Base-by-base conservation (phyloP, 2,329 filamentous ascomycete species). In the Verticillium longisporum region DNA sequence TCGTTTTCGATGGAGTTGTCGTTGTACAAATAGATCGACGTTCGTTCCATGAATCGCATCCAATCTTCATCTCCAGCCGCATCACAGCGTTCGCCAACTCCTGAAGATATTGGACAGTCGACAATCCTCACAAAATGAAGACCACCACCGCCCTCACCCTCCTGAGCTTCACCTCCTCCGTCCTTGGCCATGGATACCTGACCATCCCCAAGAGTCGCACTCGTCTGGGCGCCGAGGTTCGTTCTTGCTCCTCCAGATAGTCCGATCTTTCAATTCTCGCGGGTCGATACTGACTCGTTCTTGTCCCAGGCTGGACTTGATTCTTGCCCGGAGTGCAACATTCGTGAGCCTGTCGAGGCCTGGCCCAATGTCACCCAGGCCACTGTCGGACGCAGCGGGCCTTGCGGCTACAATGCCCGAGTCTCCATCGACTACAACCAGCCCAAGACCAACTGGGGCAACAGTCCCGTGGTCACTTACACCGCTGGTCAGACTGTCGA, bases 391-490 rank as follows among this genome's bases (percentile, higher is more conserved):
- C 74, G 79, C 2, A 80, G 74, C 58, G 81, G 81, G 0, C 77
- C 79, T 1, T 83, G 81, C 56, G 81, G 81, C 1, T 84, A 81
- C 69, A 84, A 84, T 58, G 78, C 79, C 3, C 78, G 81, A 11
- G 79, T 81, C 38, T 75, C 75, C 62, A 73, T 82, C 54, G 81
- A 84, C 72, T 83, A 83, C 70, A 83, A 83, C 70, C 71, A 74
- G 56, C 80, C 81, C 0, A 67, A 68, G 0, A 62, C 61, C 2
- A 68, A 73, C 66, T 83, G 80, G 80, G 81, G 81, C 26, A 72
- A 68, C 10, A 59, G 70, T 0, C 69, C 75, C 0, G 77, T 82
- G 0, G 75, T 68, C 1, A 80, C 75, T 1, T 83, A 83, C 68
- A 68, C 69, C 0, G 70, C 77, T 0, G 81, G 80, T 0, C 71